Evolutionary conservation across 176 grass and related monocot species (phyloP), one percentile per base, ranked within the genome.

Genomic region (Aegilops sharonensis): DNA sequence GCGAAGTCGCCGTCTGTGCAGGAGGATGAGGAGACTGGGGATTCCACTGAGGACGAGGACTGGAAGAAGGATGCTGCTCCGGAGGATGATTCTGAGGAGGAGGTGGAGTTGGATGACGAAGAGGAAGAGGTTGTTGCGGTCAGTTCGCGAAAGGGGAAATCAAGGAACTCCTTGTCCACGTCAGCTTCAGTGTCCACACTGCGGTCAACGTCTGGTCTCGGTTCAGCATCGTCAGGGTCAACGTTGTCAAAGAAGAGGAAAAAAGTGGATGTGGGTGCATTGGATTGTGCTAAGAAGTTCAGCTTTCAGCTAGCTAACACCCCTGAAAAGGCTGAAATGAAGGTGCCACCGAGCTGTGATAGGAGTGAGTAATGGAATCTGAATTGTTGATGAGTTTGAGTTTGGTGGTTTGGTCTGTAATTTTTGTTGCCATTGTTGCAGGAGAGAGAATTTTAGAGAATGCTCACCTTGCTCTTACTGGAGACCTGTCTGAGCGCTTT

Each of bases 11-110:
- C 60, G 11, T 62, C 18, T 81, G 40, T 52, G 63, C 67, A 39
- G 20, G 90, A 85, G 12, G 84, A 89, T 9, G 87, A 60, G 6
- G 65, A 78, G 3, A 34, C 30, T 9, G 81, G 81, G 75, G 91
- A 90, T 94, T 92, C 91, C 71, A 92, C 79, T 5, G 88, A 91
- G 39, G 90, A 95, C 25, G 93, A 98, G 91, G 93, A 90, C 74
- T 94, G 94, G 96, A 91, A 88, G 85, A 86, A 24, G 81, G 81
- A 82, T 23, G 79, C 59, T 29, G 85, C 14, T 0, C 36, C 20
- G 20, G 89, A 91, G 21, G 88, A 89, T 37, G 88, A 89, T 11
- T 98, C 91, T 2, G 91, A 98, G 83, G 91, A 98, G 36, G 93
- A 94, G 74, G 91, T 93, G 79, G 93, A 95, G 15, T 68, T 98